Evolutionary conservation across 2,329 filamentous ascomycete species (phyloP).

Genomic region (Cryphonectria naterciae): DNA sequence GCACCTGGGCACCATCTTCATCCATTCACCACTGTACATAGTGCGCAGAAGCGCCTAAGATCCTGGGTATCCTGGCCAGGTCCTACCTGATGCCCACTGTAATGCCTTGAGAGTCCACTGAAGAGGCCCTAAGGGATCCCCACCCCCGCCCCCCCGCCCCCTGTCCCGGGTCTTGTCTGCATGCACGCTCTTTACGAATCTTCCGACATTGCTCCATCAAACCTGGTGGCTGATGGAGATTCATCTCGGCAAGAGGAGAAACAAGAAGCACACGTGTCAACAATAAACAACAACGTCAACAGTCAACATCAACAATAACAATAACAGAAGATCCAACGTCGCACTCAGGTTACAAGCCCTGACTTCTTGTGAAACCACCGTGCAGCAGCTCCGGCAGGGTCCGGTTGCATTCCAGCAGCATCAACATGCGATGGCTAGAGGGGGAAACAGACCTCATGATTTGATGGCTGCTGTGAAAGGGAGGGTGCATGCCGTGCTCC

Average conservation of each 20-base stretch:
- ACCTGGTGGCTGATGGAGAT: background rate
- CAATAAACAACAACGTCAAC: background rate
- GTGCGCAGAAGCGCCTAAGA: background rate
- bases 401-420: background rate
- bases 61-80: background rate
- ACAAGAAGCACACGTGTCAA: slow-evolving; percentile 1
- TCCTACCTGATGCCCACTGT: background rate
- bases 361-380: background rate
- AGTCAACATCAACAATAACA: background rate
- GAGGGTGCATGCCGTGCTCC: background rate
- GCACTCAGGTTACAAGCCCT: background rate
- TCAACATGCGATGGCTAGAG: background rate
- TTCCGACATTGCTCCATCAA: slow-evolving; percentile 6
- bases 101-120: background rate
- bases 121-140: background rate
- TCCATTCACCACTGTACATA: background rate
- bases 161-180: background rate
- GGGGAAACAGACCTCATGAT: background rate
- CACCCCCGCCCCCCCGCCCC: background rate
- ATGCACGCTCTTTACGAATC: slow-evolving; percentile 22
- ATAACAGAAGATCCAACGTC: background rate
- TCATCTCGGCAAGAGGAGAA: background rate
- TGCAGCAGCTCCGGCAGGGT: background rate
- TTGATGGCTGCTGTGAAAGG: background rate
- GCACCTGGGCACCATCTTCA: background rate